phyloP scores from a whole-genome alignment of 1,284 basidiomycete genomes.

The Pascua sp. region DNA sequence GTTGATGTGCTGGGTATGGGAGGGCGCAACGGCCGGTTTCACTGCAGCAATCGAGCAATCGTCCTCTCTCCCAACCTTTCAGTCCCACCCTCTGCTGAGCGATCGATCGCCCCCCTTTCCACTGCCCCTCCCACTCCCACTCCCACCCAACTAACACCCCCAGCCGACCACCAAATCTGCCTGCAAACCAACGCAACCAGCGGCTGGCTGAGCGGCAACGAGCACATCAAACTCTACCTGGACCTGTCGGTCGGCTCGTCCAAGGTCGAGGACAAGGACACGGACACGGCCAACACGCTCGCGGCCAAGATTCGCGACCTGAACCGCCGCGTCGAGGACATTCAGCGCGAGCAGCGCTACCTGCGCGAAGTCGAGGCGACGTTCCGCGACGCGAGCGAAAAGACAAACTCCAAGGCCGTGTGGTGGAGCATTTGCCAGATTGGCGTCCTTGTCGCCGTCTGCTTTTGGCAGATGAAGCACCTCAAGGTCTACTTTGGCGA shows the following conservation, averaged over 20 bases:
- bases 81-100: not conserved
- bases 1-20: too few species aligned
- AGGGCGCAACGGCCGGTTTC: too few species aligned
- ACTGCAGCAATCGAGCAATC: not conserved
- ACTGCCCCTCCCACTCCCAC: not conserved
- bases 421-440: slow-evolving; percentile 93
- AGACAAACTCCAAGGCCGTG: slow-evolving; percentile 80
- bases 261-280: slow-evolving; percentile 59
- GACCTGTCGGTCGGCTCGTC: slow-evolving; percentile 87
- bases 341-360: slow-evolving; percentile 94
- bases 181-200: slow-evolving; percentile 80
- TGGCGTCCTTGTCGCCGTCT: slow-evolving; percentile 74
- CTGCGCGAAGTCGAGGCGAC: slow-evolving; percentile 93
- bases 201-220: slow-evolving; percentile 69
- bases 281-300: slow-evolving; percentile 77
- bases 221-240: slow-evolving; percentile 90
- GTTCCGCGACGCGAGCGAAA: slow-evolving; percentile 83
- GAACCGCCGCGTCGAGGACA: slow-evolving; percentile 87
- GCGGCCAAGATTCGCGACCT: slow-evolving; percentile 83
- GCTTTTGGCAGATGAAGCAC: slow-evolving; percentile 89
- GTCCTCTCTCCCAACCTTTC: not conserved
- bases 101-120: too few species aligned
- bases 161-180: slow-evolving; percentile 93
- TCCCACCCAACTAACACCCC: not conserved
- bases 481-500: slow-evolving; percentile 86